These are phyloP conservation scores for Solanum ahanhuiri DNA, from an alignment of 257 asterid genomes.

Conservation along the genomic window DNA sequence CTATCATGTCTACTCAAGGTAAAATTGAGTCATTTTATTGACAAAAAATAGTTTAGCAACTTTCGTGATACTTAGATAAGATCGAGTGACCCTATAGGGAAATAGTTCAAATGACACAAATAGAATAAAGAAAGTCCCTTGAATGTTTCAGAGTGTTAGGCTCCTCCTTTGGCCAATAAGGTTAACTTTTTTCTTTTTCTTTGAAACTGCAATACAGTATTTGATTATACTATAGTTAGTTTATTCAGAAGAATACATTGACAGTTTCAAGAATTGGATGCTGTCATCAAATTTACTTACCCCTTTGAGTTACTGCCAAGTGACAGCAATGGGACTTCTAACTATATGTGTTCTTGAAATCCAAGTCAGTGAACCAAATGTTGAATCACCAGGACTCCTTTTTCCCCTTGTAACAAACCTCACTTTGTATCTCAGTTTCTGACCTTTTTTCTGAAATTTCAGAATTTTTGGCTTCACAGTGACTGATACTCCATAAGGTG, in stretches of 20 bases:
- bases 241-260: background rate
- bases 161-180: background rate
- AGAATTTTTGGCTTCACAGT: slow-evolving; percentile 37
- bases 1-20: background rate
- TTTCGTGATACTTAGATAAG: background rate
- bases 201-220: background rate
- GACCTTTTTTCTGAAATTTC: slow-evolving; percentile 31
- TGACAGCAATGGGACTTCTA: slow-evolving; percentile 60
- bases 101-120: background rate
- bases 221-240: background rate
- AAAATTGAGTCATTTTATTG: background rate
- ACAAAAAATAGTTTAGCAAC: background rate
- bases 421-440: slow-evolving; percentile 39
- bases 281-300: background rate
- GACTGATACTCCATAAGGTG: slow-evolving; percentile 37
- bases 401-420: slow-evolving; percentile 20
- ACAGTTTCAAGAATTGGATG: background rate
- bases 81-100: background rate
- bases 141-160: background rate
- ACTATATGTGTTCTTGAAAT: slow-evolving; percentile 29
- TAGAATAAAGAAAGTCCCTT: background rate
- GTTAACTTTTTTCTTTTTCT: background rate
- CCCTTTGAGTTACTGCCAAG: slow-evolving; percentile 26
- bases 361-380: slow-evolving; percentile 59
- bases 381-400: slow-evolving; percentile 6